Conservation (phyloP, 2,329 filamentous ascomycete species). For the Whalleya microplaca region DNA sequence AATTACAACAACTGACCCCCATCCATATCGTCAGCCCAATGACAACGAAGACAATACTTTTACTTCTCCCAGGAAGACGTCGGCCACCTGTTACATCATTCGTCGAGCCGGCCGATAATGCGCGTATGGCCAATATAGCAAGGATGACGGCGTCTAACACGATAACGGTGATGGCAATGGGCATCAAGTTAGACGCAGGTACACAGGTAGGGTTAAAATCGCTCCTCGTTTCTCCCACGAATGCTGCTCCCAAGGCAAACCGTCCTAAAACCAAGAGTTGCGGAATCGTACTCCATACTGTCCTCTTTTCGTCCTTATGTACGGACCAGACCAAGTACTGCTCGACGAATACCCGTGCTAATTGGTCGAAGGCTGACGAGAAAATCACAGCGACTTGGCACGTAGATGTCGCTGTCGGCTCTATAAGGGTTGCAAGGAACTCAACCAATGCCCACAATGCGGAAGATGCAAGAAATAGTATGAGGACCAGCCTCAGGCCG, state of each 20-base stretch:
- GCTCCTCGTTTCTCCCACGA: slow-evolving; percentile 57
- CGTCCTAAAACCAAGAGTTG: slow-evolving; percentile 52
- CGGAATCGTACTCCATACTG: slow-evolving; percentile 44
- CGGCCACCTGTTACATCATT: slow-evolving; percentile 37
- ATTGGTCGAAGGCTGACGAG: slow-evolving; percentile 59
- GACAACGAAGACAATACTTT: slow-evolving; percentile 47
- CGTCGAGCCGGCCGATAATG: slow-evolving; percentile 43
- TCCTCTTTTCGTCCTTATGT: slow-evolving; percentile 43
- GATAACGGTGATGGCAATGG: slow-evolving; percentile 50
- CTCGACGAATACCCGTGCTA: slow-evolving; percentile 56
- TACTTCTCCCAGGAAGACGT: slow-evolving; percentile 39
- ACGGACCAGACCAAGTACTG: slow-evolving; percentile 59
- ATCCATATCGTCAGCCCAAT: slow-evolving; percentile 57
- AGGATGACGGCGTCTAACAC: slow-evolving; percentile 51
- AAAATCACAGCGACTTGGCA: slow-evolving; percentile 59
- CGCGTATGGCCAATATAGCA: slow-evolving; percentile 44
- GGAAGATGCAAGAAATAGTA: slow-evolving; percentile 54
- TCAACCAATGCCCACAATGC: slow-evolving; percentile 58
- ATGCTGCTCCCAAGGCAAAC: slow-evolving; percentile 56
- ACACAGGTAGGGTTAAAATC: slow-evolving; percentile 58
- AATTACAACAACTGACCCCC: slow-evolving; percentile 46
- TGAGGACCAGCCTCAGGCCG: slow-evolving; percentile 67
- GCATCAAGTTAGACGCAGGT: slow-evolving; percentile 47
- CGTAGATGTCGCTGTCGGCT: slow-evolving; percentile 44
- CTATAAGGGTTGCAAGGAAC: slow-evolving; percentile 55